Conservation (phyloP, 2,329 filamentous ascomycete genomes). For the Colletotrichum acutatum region DNA sequence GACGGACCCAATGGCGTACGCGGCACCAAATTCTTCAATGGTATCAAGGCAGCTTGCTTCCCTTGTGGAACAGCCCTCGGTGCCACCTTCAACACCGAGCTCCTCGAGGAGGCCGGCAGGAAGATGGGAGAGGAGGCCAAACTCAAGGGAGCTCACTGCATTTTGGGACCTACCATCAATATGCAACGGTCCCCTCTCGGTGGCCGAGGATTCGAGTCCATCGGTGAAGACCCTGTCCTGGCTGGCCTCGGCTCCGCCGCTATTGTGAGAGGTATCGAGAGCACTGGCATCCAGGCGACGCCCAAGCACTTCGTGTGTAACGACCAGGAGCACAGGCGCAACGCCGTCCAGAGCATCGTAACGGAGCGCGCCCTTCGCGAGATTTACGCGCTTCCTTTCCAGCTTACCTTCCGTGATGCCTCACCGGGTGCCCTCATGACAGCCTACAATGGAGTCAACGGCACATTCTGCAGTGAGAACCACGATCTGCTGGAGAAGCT, state of each 20-base stretch:
- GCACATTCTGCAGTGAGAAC: constrained; percentile 66
- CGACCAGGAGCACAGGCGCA: constrained; percentile 69
- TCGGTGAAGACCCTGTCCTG: constrained; percentile 68
- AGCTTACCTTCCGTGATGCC: constrained; percentile 63
- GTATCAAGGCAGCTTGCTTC: constrained; percentile 68
- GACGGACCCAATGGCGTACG: constrained; percentile 78
- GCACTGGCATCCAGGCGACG: constrained; percentile 65
- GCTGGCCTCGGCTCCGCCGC: constrained; percentile 65
- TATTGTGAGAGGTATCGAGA: constrained; percentile 66
- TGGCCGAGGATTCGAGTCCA: constrained; percentile 69
- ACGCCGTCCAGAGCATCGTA: constrained; percentile 64
- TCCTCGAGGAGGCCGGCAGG: constrained; percentile 62
- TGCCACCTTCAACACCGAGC: constrained; percentile 65
- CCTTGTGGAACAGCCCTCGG: constrained; percentile 69
- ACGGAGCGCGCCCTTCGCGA: constrained; percentile 67
- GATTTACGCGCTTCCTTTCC: constrained; percentile 69
- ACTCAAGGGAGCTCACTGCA: constrained; percentile 67
- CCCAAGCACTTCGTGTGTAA: constrained; percentile 73
- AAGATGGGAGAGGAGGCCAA: constrained; percentile 65
- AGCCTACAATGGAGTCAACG: constrained; percentile 69
- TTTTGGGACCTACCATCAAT: constrained; percentile 72
- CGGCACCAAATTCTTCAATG: constrained; percentile 76
- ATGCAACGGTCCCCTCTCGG: constrained; percentile 71
- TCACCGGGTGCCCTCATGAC: constrained; percentile 68
- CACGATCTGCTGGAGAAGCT: constrained; percentile 60